phyloP scores from a whole-genome alignment of 208 protist genomes.

The Trypanosoma avium region DNA sequence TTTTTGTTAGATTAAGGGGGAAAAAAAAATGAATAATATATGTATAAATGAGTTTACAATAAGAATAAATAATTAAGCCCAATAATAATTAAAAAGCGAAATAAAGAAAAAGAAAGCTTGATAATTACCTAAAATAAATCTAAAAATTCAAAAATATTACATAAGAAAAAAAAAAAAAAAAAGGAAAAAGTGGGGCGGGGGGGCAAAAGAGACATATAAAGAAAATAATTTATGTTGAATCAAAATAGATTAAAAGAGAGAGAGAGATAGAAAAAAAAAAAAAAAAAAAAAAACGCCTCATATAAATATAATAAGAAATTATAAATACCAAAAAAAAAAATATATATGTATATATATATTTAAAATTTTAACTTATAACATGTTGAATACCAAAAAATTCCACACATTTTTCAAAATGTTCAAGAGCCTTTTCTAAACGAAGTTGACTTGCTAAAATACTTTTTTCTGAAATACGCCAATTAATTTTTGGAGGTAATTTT shows the following conservation, averaged over 20 bases:
- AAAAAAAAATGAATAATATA: neutral
- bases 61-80: no score
- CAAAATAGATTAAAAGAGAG: neutral
- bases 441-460: constrained; percentile 8
- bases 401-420: constrained; percentile 10
- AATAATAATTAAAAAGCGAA: neutral
- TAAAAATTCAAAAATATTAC: no score
- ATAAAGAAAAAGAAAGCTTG: neutral
- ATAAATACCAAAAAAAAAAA: neutral
- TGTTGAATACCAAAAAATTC: constrained; percentile 7
- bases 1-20: neutral
- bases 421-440: constrained; percentile 9
- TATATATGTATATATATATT: no score
- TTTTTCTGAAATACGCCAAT: constrained; percentile 4
- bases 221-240: no score
- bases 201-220: no score
- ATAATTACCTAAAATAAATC: no score
- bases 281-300: neutral
- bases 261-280: neutral
- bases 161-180: no score
- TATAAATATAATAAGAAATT: neutral
- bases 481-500: neutral
- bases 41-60: no score
- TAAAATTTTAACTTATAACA: neutral
- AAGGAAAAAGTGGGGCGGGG: no score